A percentile compares a stretch with the other conserved stretches of the same genome.
Conservation (phyloP, 2,329 filamentous ascomycete genomes). For the Fusarium sp. region DNA sequence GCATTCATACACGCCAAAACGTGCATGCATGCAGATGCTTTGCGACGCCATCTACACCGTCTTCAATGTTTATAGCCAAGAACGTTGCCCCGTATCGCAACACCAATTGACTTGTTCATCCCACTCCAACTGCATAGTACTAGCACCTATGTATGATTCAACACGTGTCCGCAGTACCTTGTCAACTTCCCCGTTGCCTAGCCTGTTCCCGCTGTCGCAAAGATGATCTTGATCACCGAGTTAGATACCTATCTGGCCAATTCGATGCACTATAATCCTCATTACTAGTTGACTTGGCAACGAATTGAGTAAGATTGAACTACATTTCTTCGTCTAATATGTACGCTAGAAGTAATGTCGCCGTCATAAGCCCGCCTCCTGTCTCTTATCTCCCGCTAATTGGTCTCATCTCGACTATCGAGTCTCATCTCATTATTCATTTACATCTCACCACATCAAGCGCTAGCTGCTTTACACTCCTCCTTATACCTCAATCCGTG, state of each 20-base stretch:
- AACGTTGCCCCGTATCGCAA: not conserved
- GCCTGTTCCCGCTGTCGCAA: not conserved
- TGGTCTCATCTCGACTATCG: not conserved
- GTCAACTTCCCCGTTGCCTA: not conserved
- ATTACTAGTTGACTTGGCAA: not conserved
- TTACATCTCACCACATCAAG: not conserved
- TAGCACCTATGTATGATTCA: not conserved
- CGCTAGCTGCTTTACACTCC: conserved; percentile 5
- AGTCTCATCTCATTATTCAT: not conserved
- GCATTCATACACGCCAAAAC: not conserved
- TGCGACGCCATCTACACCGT: not conserved
- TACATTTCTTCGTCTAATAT: not conserved
- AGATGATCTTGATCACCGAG: not conserved
- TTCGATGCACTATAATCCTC: not conserved
- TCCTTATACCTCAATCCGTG: conserved; percentile 48
- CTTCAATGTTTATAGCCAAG: not conserved
- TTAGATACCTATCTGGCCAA: not conserved
- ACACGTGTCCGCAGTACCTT: not conserved
- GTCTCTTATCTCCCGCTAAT: not conserved
- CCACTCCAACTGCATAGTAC: not conserved
- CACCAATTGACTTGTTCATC: not conserved
- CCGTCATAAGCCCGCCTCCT: not conserved
- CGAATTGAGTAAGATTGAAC: not conserved
- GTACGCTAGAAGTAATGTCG: not conserved
- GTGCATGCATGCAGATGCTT: not conserved